Conservation (phyloP, 495 filamentous ascomycete species). For the Lasiosphaeris hirsuta region DNA sequence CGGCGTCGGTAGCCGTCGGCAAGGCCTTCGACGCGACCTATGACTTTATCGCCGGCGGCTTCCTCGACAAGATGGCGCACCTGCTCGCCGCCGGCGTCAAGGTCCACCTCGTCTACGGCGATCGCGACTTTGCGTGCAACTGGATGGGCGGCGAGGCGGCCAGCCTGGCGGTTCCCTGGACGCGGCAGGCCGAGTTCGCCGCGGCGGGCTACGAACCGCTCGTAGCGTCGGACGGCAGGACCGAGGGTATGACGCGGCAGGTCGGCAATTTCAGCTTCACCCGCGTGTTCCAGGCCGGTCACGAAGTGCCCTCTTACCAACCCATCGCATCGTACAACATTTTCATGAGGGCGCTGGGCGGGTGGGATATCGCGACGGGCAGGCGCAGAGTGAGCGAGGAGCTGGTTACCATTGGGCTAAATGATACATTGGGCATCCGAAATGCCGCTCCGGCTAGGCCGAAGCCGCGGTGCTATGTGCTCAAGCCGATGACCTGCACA, state of each 20-base stretch:
- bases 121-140: slow-evolving; percentile 60
- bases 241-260: neutral
- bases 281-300: neutral
- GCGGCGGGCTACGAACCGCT: neutral
- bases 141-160: slow-evolving; percentile 59
- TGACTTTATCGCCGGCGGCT: slow-evolving; percentile 45
- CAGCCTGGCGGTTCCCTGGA: slow-evolving; percentile 43
- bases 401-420: neutral
- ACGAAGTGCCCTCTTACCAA: neutral
- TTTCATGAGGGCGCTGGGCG: neutral
- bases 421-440: too few species aligned
- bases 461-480: neutral
- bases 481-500: neutral
- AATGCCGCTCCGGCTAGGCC: neutral
- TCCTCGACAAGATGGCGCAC: slow-evolving; percentile 44
- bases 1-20: slow-evolving; percentile 46
- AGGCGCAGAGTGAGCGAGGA: neutral
- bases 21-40: slow-evolving; percentile 50
- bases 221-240: neutral
- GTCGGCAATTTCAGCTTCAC: neutral
- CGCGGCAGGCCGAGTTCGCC: neutral
- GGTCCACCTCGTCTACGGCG: slow-evolving; percentile 63
- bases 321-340: neutral
- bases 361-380: neutral
- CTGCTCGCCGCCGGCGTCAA: slow-evolving; percentile 55